Conservation (phyloP, 2,329 filamentous ascomycete species). For the Stylonectria norvegica region DNA sequence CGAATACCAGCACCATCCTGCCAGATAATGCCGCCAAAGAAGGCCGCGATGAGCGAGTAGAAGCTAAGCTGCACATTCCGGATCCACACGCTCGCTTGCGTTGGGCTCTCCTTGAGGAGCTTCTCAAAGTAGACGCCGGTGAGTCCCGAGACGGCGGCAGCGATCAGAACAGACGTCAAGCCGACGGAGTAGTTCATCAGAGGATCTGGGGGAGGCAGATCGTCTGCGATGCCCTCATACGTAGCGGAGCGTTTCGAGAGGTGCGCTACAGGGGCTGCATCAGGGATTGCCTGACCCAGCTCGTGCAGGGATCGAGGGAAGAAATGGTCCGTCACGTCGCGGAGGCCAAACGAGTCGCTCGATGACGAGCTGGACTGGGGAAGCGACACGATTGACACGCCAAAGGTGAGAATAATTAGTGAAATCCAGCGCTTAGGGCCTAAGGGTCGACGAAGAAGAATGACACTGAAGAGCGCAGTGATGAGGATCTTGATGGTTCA, state of each 20-base stretch:
- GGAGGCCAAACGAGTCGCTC: conserved; percentile 54
- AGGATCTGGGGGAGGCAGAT: conserved; percentile 44
- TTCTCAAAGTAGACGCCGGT: conserved; percentile 90
- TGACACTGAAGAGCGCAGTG: conserved; percentile 81
- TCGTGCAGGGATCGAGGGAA: conserved; percentile 79
- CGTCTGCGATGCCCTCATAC: conserved; percentile 79
- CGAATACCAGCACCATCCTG: conserved; percentile 83
- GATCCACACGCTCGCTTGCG: conserved; percentile 79
- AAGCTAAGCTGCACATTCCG: conserved; percentile 93
- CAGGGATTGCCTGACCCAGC: conserved; percentile 52
- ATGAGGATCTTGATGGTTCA: conserved; percentile 88
- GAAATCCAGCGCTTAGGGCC: conserved; percentile 75
- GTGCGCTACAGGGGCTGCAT: conserved; percentile 11
- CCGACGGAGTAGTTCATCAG: conserved; percentile 77
- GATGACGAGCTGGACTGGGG: conserved; percentile 57
- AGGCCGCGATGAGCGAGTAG: conserved; percentile 86
- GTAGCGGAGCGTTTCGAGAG: conserved; percentile 66
- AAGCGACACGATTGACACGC: conserved; percentile 81
- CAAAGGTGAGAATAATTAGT: conserved; percentile 72
- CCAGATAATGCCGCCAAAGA: conserved; percentile 81
- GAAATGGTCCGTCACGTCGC: conserved; percentile 63
- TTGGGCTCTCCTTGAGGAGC: conserved; percentile 79
- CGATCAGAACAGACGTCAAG: conserved; percentile 70
- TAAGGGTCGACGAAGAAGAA: conserved; percentile 69
- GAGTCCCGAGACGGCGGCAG: conserved; percentile 76